These are phyloP conservation scores for Arctium lappa DNA, from an alignment of 129 eudicot genomes.

Conservation along the genomic window DNA sequence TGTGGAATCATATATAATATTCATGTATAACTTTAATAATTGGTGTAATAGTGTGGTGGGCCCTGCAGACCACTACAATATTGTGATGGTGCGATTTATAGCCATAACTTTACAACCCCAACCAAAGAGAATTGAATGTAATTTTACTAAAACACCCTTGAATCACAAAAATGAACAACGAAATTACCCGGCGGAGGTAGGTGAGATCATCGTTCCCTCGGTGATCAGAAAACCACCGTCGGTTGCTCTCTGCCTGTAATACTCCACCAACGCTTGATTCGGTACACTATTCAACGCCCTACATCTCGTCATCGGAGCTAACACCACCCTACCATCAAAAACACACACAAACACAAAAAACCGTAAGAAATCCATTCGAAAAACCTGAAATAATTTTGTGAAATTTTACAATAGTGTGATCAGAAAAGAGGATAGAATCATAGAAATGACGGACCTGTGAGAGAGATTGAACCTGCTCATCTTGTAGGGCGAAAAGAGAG, in stretches of 20 bases:
- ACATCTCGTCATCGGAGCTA: slow-evolving; percentile 98
- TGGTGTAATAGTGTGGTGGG: background rate
- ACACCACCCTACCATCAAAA: slow-evolving; percentile 59
- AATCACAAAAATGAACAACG: background rate
- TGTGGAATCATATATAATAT: no score
- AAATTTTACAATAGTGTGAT: background rate
- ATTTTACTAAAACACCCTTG: slow-evolving; percentile 15
- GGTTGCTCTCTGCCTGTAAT: slow-evolving; percentile 77
- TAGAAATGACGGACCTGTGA: slow-evolving; percentile 49
- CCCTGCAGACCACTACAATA: background rate
- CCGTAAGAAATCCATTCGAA: background rate
- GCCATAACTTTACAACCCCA: background rate
- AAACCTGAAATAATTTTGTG: background rate
- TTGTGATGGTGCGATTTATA: slow-evolving; percentile 6
- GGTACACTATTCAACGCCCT: slow-evolving; percentile 71
- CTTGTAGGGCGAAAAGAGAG: slow-evolving; percentile 78
- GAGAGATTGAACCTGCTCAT: slow-evolving; percentile 76
- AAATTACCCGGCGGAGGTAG: slow-evolving; percentile 79
- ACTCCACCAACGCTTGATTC: slow-evolving; percentile 62
- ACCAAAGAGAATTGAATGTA: background rate
- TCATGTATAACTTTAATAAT: slow-evolving; percentile 23
- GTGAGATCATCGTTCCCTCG: slow-evolving; percentile 90
- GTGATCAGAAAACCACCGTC: slow-evolving; percentile 85
- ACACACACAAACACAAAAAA: background rate
- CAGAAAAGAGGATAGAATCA: background rate